Percentiles rank a stretch among this genome's conserved stretches.
These are phyloP conservation scores for Ustilago loliicola DNA, from an alignment of 1,284 basidiomycete genomes.

Conservation along the genomic window DNA sequence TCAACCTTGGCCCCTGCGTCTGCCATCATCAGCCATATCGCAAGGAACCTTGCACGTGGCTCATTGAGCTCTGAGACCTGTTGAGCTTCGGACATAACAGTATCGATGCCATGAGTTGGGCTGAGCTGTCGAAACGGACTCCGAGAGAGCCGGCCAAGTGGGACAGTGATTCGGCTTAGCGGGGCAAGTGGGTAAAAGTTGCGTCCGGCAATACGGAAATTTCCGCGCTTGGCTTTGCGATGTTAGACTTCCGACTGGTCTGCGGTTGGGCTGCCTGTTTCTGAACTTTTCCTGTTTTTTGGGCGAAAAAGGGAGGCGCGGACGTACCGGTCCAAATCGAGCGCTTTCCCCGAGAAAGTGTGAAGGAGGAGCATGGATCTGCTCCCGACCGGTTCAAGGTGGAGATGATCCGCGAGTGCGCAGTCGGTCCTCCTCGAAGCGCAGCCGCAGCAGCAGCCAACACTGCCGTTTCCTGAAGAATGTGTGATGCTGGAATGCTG, in stretches of 20 bases:
- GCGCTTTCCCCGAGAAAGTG: constrained; percentile 17
- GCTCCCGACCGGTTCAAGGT: constrained; percentile 5
- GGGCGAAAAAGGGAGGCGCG: constrained; percentile 3
- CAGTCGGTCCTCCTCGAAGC: constrained; percentile 2
- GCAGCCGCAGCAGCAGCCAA: constrained; percentile 2
- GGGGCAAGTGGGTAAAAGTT: constrained; percentile 6
- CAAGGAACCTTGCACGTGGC: background rate
- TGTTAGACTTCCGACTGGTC: constrained; percentile 3
- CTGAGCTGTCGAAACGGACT: background rate
- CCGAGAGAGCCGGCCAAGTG: constrained; percentile 2
- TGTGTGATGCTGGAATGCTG: background rate
- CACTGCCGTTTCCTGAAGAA: background rate
- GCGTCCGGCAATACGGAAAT: background rate
- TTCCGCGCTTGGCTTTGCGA: constrained; percentile 4
- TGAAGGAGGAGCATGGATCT: constrained; percentile 9
- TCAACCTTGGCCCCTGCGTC: background rate
- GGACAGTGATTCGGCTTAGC: background rate
- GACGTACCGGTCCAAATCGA: constrained; percentile 29
- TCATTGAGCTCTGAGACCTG: background rate
- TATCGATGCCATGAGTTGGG: background rate
- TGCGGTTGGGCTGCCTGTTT: background rate
- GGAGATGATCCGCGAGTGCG: background rate
- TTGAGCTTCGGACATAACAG: background rate
- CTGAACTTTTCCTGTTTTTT: background rate
- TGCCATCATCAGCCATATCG: background rate